Conservation (phyloP, 257 asterid genomes). For the Henckelia pumila region DNA sequence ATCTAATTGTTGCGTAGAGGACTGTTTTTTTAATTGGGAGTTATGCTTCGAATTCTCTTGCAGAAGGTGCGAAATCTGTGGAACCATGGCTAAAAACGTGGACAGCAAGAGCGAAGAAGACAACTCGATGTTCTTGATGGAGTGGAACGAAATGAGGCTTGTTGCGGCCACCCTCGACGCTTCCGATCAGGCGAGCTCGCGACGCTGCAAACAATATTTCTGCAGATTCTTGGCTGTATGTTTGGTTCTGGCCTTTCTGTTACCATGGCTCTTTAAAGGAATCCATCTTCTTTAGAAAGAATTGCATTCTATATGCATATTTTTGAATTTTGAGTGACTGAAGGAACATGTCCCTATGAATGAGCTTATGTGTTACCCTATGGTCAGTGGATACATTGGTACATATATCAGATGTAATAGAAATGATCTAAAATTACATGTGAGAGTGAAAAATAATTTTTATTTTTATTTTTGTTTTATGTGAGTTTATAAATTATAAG, state of each 20-base stretch:
- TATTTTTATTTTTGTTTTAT: too few relatives aligned
- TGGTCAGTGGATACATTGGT: too few relatives aligned
- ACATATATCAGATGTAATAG: too few relatives aligned
- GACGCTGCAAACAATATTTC: constrained; percentile 31
- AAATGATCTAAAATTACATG: too few relatives aligned
- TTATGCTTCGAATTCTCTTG: not conserved
- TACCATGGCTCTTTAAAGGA: constrained; percentile 44
- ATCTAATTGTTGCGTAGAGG: too few relatives aligned
- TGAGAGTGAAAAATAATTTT: too few relatives aligned
- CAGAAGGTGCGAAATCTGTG: constrained; percentile 62
- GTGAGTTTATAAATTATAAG: too few relatives aligned
- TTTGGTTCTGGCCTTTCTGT: constrained; percentile 35
- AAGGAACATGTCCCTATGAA: too few relatives aligned
- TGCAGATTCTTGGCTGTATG: constrained; percentile 43
- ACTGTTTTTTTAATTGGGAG: too few relatives aligned
- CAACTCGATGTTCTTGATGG: constrained; percentile 30
- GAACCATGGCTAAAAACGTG: constrained; percentile 38
- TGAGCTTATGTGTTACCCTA: too few relatives aligned
- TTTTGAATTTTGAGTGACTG: too few relatives aligned
- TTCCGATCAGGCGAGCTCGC: constrained; percentile 16
- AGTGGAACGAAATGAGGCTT: constrained; percentile 35
- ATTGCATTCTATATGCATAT: too few relatives aligned
- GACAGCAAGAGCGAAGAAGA: constrained; percentile 16
- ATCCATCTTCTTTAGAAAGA: constrained; percentile 2
- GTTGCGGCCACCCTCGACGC: constrained; percentile 22